A percentile compares a stretch with the other conserved stretches of the same genome.
Conservation (phyloP, 1,139 yeast genomes). For the Lodderomyces parapsilosis region DNA sequence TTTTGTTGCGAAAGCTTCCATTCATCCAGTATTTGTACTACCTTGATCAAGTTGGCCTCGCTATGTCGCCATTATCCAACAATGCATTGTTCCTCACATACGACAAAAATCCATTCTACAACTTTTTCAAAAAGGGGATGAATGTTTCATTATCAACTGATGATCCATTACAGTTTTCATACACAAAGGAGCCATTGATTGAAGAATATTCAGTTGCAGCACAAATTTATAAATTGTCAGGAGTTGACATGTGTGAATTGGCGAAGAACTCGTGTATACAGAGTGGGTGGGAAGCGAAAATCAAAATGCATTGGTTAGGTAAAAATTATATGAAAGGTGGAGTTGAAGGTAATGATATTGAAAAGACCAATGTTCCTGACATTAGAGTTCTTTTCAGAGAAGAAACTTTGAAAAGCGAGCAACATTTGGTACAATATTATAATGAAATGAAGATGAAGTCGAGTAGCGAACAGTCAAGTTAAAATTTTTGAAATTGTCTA, state of each 20-base stretch:
- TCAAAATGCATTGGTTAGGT: constrained; percentile 94
- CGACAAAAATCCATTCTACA: constrained; percentile 90
- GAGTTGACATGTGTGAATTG: constrained; percentile 97
- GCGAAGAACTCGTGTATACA: constrained; percentile 80
- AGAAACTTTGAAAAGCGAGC: constrained; percentile 78
- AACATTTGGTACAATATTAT: constrained; percentile 67
- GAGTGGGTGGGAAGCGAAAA: constrained; percentile 84
- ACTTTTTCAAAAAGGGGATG: constrained; percentile 87
- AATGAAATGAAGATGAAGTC: constrained; percentile 7
- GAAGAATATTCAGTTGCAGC: constrained; percentile 98
- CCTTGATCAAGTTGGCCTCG: constrained; percentile 92
- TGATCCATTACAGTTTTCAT: constrained; percentile 80
- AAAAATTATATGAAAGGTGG: constrained; percentile 61
- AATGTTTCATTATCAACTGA: constrained; percentile 87
- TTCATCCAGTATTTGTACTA: constrained; percentile 91
- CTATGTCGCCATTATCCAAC: constrained; percentile 98
- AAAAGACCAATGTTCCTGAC: constrained; percentile 92
- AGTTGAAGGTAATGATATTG: constrained; percentile 79
- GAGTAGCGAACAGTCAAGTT: background rate
- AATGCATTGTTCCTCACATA: constrained; percentile 94
- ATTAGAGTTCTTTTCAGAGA: constrained; percentile 79
- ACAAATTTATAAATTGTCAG: constrained; percentile 87
- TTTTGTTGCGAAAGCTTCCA: constrained; percentile 86
- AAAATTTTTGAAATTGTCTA: background rate
- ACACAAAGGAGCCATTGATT: constrained; percentile 95